phyloP scores from a whole-genome alignment of 83 land plant genomes.

The Diphasiastrum complanatum region DNA sequence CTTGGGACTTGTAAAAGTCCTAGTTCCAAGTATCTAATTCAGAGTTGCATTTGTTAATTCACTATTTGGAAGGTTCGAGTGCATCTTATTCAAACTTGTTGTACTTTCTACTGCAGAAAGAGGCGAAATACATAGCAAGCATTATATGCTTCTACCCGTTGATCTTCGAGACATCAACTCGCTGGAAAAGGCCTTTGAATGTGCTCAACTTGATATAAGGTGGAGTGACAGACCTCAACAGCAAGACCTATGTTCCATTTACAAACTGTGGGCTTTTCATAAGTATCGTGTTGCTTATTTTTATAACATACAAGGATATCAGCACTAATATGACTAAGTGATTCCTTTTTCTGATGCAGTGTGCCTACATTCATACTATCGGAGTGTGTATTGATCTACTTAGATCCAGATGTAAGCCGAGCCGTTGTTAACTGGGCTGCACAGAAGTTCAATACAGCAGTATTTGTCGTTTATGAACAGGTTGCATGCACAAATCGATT shows the following conservation, averaged over 20 bases:
- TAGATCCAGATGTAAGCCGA: conserved; percentile 79
- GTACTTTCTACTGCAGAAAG: conserved; percentile 46
- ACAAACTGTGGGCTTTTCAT: not conserved
- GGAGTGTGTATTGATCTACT: conserved; percentile 93
- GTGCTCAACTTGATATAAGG: conserved; percentile 69
- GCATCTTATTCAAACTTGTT: not conserved
- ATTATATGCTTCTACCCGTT: conserved; percentile 73
- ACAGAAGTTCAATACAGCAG: conserved; percentile 64
- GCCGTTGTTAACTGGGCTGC: conserved; percentile 78
- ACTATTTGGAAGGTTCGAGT: not conserved
- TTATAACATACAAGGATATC: conserved; percentile 4
- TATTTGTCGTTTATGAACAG: conserved; percentile 97
- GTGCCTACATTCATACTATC: conserved; percentile 95
- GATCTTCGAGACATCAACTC: conserved; percentile 63
- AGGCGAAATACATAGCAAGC: conserved; percentile 70
- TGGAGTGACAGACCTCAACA: conserved; percentile 22
- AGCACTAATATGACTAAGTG: no score
- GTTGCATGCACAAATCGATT: no score
- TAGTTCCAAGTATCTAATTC: no score
- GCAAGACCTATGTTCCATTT: not conserved
- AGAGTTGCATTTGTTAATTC: not conserved
- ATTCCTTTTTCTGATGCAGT: no score
- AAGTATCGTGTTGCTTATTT: not conserved
- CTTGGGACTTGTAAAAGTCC: no score
- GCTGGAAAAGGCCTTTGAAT: conserved; percentile 40